These are phyloP conservation scores for Thraustochytrium sp. DNA, from an alignment of 352 stramenopile genomes.

Conservation along the genomic window DNA sequence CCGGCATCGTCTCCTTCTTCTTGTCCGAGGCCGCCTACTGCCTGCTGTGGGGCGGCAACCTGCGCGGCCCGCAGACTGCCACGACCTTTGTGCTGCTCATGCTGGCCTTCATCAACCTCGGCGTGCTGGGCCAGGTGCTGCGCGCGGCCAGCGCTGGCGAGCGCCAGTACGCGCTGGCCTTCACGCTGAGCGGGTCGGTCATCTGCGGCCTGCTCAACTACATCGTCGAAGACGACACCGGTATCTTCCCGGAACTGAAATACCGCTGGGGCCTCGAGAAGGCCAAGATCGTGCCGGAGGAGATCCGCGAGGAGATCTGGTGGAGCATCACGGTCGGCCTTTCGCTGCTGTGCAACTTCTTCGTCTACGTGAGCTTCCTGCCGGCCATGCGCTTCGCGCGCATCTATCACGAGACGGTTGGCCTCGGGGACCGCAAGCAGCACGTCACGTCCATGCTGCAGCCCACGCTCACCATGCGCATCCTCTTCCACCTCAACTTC, in stretches of 20 bases:
- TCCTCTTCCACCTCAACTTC: conserved; percentile 11
- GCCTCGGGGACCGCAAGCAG: conserved; percentile 6
- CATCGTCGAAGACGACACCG: not conserved
- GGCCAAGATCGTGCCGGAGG: not conserved
- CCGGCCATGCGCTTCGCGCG: conserved; percentile 13
- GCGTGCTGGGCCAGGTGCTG: not conserved
- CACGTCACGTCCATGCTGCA: conserved; percentile 3
- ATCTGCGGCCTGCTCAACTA: not conserved
- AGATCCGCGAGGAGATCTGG: not conserved
- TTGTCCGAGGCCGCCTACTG: not conserved
- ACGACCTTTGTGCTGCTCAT: not conserved
- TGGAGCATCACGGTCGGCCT: not conserved
- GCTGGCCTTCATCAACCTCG: not conserved
- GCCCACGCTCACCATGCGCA: not conserved
- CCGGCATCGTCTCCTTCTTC: not conserved
- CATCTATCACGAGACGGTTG: conserved; percentile 1
- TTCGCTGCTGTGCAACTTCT: not conserved
- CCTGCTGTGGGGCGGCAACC: not conserved
- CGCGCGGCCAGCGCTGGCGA: not conserved
- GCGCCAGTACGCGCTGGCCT: not conserved
- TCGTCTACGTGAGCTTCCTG: not conserved
- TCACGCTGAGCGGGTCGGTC: not conserved
- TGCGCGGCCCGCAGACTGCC: conserved; percentile 14
- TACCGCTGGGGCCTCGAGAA: not conserved
- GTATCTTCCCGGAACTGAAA: not conserved